A percentile compares a stretch with the other conserved stretches of the same genome.
phyloP scores from a whole-genome alignment of 1,139 yeast genomes.

The Taphrina flavorubra region DNA sequence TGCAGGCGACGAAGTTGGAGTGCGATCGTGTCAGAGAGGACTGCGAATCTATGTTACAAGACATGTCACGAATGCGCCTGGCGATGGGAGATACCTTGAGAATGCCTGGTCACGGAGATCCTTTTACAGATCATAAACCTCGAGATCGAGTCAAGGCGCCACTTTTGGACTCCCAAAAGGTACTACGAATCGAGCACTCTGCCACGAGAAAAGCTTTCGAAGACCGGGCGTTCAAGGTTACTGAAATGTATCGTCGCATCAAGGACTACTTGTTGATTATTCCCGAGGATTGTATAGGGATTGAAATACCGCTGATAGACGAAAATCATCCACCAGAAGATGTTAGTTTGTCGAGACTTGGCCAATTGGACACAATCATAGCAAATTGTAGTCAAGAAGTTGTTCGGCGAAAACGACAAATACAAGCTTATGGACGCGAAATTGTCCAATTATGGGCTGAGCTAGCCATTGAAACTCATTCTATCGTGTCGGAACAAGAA shows the following conservation, averaged over 20 bases:
- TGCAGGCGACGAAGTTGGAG: constrained; percentile 27
- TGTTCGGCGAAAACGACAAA: constrained; percentile 8
- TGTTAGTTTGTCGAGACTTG: constrained; percentile 30
- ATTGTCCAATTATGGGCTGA: constrained; percentile 38
- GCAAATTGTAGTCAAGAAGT: constrained; percentile 26
- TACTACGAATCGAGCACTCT: constrained; percentile 19
- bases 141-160: constrained; percentile 22
- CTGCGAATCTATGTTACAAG: constrained; percentile 28
- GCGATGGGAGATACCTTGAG: constrained; percentile 31
- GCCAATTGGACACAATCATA: constrained; percentile 26
- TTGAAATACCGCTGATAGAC: constrained; percentile 11
- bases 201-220: constrained; percentile 23
- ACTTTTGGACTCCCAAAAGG: constrained; percentile 30
- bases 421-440: constrained; percentile 25
- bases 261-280: neutral
- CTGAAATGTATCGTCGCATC: constrained; percentile 13
- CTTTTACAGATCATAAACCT: constrained; percentile 1
- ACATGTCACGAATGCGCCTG: constrained; percentile 31
- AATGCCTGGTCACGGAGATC: constrained; percentile 14
- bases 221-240: constrained; percentile 26
- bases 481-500: constrained; percentile 20
- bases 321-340: constrained; percentile 31
- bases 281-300: constrained; percentile 6
- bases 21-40: constrained; percentile 32
- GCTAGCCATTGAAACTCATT: constrained; percentile 19